Percentiles rank a stretch among this genome's conserved stretches.
Conservation (phyloP, 2,329 filamentous ascomycete genomes). For the Hymenotorrendiella dingleyae region DNA sequence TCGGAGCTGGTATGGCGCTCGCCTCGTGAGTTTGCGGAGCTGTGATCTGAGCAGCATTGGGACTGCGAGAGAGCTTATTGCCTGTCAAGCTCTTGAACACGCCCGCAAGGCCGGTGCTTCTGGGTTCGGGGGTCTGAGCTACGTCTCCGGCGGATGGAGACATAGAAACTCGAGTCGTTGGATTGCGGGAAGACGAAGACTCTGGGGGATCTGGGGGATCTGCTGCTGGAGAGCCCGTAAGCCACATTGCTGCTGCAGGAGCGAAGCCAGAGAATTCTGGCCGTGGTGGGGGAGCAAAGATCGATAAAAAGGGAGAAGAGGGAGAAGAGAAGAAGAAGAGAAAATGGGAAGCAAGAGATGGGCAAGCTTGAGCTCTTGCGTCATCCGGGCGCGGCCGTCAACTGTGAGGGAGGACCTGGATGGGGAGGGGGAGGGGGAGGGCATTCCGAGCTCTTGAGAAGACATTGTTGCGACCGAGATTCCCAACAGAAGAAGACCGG, state of each 20-base stretch:
- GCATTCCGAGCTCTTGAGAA: no score
- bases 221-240: neutral
- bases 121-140: slow-evolving; percentile 48
- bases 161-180: slow-evolving; percentile 40
- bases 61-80: slow-evolving; percentile 47
- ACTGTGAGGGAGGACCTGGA: neutral
- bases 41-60: slow-evolving; percentile 35
- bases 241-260: no score
- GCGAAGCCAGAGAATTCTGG: no score
- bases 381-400: no score
- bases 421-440: no score
- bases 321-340: neutral
- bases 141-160: slow-evolving; percentile 54
- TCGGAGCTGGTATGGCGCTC: slow-evolving; percentile 32
- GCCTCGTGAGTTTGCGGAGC: slow-evolving; percentile 39
- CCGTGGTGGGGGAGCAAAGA: neutral
- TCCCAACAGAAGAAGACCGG: no score
- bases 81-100: slow-evolving; percentile 57
- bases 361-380: no score
- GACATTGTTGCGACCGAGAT: no score
- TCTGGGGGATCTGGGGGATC: neutral
- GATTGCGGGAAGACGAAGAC: neutral
- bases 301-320: neutral
- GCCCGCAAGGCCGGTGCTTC: slow-evolving; percentile 52
- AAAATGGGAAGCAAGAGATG: no score